Conservation (phyloP, 2,329 filamentous ascomycete species). For the Scedosporium apiospermum region DNA sequence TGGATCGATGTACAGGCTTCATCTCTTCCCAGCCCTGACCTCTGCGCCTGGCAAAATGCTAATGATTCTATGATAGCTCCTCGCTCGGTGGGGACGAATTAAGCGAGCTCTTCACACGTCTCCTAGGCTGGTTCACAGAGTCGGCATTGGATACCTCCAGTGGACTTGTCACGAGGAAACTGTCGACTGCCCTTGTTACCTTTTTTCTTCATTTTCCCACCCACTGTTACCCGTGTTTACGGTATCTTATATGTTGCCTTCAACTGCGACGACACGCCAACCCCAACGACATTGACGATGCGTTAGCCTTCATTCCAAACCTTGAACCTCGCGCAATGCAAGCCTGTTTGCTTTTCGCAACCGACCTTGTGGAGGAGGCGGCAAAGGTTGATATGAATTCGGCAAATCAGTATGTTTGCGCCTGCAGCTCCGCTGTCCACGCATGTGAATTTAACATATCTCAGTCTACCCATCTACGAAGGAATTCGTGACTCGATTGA, state of each 20-base stretch:
- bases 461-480: conserved; percentile 27
- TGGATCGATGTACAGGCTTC: background rate
- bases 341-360: conserved; percentile 8
- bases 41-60: background rate
- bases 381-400: conserved; percentile 57
- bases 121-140: conserved; percentile 53
- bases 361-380: conserved; percentile 51
- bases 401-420: conserved; percentile 39
- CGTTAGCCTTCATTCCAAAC: background rate
- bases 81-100: conserved; percentile 49
- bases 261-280: conserved; percentile 3
- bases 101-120: conserved; percentile 46
- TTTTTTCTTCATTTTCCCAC: conserved; percentile 64
- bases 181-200: conserved; percentile 67
- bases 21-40: background rate
- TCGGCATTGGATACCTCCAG: conserved; percentile 42
- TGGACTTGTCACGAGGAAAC: conserved; percentile 59
- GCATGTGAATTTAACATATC: conserved; percentile 9
- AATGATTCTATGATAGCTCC: conserved; percentile 19
- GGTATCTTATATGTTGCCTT: conserved; percentile 47
- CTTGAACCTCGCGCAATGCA: conserved; percentile 22
- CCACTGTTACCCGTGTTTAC: conserved; percentile 56
- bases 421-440: conserved; percentile 17
- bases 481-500: conserved; percentile 28
- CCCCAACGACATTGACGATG: background rate